phyloP scores from a whole-genome alignment of 2,329 filamentous ascomycete species.

The Fusarium heterosporum region DNA sequence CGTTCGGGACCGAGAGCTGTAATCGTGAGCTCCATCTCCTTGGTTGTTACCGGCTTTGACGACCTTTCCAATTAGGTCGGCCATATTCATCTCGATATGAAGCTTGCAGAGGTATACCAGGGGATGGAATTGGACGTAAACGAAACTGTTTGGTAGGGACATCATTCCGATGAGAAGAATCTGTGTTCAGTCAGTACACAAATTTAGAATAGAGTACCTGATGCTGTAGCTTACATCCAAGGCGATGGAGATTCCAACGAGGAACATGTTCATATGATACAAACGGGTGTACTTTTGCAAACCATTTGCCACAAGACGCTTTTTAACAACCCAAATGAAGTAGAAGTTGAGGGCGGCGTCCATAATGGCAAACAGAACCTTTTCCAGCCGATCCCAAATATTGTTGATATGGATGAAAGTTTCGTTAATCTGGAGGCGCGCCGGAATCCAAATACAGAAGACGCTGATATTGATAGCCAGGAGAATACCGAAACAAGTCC shows the following conservation, averaged over 20 bases:
- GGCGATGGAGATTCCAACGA: constrained; percentile 45
- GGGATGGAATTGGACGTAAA: constrained; percentile 42
- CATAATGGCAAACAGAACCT: constrained; percentile 59
- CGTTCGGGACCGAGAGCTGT: constrained; percentile 40
- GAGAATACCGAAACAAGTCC: constrained; percentile 56
- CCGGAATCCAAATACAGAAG: constrained; percentile 63
- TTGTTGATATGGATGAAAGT: constrained; percentile 57
- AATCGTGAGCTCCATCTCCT: constrained; percentile 25
- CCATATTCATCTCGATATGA: constrained; percentile 45
- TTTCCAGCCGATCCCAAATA: constrained; percentile 63
- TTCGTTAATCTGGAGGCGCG: constrained; percentile 55
- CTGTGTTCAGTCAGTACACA: constrained; percentile 10
- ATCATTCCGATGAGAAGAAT: constrained; percentile 42
- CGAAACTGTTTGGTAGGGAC: constrained; percentile 41
- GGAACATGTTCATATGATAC: constrained; percentile 51
- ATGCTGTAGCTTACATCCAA: constrained; percentile 37
- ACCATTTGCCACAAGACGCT: constrained; percentile 59
- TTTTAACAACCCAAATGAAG: constrained; percentile 58
- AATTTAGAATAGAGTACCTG: too few species aligned
- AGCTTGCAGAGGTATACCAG: constrained; percentile 43
- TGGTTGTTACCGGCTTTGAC: constrained; percentile 35
- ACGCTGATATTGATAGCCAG: constrained; percentile 61
- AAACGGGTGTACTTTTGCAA: constrained; percentile 62
- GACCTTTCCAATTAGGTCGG: constrained; percentile 43
- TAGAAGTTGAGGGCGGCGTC: constrained; percentile 61